These are phyloP conservation scores for Wickerhamomyces mucosus DNA, from an alignment of 805 yeast genomes.

Conservation along the genomic window DNA sequence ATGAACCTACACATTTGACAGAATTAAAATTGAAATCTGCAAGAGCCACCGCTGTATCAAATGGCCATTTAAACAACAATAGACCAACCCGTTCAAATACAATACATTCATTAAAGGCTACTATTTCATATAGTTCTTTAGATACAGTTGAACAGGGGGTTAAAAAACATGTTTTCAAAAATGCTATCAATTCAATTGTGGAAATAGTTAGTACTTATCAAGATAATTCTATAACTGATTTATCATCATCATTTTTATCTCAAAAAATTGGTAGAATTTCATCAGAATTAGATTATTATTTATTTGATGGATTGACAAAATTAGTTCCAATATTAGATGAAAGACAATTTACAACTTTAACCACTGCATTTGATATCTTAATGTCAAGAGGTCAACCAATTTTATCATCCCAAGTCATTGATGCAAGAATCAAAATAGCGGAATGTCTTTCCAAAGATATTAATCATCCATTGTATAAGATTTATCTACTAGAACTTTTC, in stretches of 20 bases:
- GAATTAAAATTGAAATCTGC: conserved; percentile 25
- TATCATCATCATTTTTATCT: conserved; percentile 72
- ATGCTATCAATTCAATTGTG: conserved; percentile 60
- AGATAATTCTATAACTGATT: conserved; percentile 63
- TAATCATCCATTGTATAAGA: conserved; percentile 37
- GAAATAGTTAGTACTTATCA: conserved; percentile 57
- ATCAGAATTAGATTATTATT: conserved; percentile 41
- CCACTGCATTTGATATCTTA: conserved; percentile 46
- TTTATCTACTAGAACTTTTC: conserved; percentile 59
- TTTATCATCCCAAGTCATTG: conserved; percentile 26
- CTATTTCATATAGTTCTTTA: conserved; percentile 3
- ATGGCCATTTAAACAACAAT: conserved; percentile 2
- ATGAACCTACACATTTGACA: conserved; percentile 24
- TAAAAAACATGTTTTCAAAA: conserved; percentile 35
- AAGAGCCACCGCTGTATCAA: conserved; percentile 10
- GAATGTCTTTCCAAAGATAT: conserved; percentile 18
- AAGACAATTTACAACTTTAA: conserved; percentile 56
- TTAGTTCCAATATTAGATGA: conserved; percentile 54
- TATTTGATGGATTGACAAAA: conserved; percentile 52
- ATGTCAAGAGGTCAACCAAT: conserved; percentile 33
- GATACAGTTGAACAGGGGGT: conserved; percentile 2
- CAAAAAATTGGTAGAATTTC: conserved; percentile 55
- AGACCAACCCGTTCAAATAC: conserved; percentile 17
- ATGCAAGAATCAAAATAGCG: conserved; percentile 41
- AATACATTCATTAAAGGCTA: conserved; percentile 7